A percentile compares a stretch with the other conserved stretches of the same genome.
phyloP scores from a whole-genome alignment of 2,329 filamentous ascomycete species.

The Canariomyces notabilis region DNA sequence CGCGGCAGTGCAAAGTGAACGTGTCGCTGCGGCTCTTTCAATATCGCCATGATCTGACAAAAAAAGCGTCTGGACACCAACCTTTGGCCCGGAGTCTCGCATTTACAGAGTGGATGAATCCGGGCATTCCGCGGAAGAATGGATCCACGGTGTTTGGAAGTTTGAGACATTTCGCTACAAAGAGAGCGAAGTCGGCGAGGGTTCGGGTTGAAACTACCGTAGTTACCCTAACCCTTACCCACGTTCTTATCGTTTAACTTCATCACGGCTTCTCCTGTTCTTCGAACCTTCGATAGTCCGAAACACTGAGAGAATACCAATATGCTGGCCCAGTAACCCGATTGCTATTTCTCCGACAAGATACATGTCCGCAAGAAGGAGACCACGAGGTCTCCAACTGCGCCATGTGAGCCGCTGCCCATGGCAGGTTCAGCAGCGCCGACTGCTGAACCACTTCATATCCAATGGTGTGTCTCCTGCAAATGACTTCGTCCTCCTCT shows the following conservation, averaged over 20 bases:
- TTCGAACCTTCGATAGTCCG: background rate
- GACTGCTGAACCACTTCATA: slow-evolving; percentile 26
- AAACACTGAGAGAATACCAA: background rate
- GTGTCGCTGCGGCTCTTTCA: too few relatives aligned
- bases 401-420: slow-evolving; percentile 14
- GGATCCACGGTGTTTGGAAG: too few relatives aligned
- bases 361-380: slow-evolving; percentile 17
- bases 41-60: too few relatives aligned
- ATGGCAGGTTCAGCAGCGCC: slow-evolving; percentile 15
- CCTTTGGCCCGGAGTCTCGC: too few relatives aligned
- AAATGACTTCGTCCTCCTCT: background rate
- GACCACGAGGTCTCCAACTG: slow-evolving; percentile 20
- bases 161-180: too few relatives aligned
- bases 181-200: background rate
- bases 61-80: too few relatives aligned
- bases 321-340: background rate
- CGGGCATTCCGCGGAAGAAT: too few relatives aligned
- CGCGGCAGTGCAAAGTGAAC: too few relatives aligned
- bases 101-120: too few relatives aligned
- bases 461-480: slow-evolving; percentile 17
- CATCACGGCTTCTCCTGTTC: background rate
- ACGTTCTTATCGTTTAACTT: background rate
- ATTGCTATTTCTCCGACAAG: background rate
- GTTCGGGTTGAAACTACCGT: background rate
- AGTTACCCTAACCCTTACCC: background rate